Evolutionary conservation across 2,329 filamentous ascomycete genomes (phyloP).

Genomic region (Aspergillus luchuensis): DNA sequence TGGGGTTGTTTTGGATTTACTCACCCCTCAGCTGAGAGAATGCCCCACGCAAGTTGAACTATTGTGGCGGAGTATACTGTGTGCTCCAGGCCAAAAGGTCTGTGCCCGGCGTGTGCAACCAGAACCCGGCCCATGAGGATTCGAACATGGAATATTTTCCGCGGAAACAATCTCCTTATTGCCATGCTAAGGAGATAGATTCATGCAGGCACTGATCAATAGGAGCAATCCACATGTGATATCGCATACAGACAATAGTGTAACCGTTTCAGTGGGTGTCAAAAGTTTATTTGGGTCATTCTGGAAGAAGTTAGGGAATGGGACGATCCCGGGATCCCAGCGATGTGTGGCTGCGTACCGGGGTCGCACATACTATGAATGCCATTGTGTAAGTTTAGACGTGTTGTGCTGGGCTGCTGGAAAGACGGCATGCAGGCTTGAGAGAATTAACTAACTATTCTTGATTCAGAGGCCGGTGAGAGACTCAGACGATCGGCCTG

Average conservation of each 20-base stretch:
- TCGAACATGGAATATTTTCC: background rate
- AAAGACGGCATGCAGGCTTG: background rate
- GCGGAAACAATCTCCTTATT: background rate
- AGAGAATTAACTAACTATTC: background rate
- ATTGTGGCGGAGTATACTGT: background rate
- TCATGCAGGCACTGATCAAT: background rate
- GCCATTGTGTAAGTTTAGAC: background rate
- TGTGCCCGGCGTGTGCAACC: background rate
- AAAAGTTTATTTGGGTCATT: background rate
- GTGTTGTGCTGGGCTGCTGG: background rate
- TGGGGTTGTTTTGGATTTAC: background rate
- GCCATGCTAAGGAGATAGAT: background rate
- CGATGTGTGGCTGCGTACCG: background rate
- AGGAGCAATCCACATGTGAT: slow-evolving; percentile 7
- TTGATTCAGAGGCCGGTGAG: background rate
- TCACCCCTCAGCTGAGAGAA: background rate
- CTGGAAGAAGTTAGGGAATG: slow-evolving; percentile 1
- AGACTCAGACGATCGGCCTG: background rate
- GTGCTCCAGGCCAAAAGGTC: background rate
- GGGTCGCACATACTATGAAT: background rate
- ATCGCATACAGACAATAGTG: slow-evolving; percentile 11
- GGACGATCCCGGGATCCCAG: background rate
- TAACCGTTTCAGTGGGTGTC: slow-evolving; percentile 11
- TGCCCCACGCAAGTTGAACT: background rate
- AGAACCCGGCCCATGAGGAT: background rate